phyloP scores from a whole-genome alignment of 2,329 filamentous ascomycete species.

The Canariomyces notabilis region DNA sequence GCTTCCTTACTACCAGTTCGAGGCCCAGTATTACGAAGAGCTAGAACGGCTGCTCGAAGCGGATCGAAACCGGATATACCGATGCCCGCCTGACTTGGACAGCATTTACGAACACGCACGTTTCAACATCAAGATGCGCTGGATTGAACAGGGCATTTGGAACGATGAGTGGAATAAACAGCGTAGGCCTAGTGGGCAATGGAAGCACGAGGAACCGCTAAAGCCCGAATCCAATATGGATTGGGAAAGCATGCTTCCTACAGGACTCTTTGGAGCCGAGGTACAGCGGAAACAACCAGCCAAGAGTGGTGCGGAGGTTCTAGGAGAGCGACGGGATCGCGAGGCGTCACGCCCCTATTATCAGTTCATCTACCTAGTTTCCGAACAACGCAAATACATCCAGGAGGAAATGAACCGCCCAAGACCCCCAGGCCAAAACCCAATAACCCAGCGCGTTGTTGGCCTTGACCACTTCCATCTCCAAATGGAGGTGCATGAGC shows the following conservation, averaged over 20 bases:
- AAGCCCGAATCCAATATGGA: background rate
- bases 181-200: background rate
- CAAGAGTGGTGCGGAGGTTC: too few relatives aligned
- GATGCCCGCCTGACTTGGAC: too few relatives aligned
- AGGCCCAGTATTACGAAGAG: background rate
- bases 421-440: too few relatives aligned
- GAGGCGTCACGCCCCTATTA: background rate
- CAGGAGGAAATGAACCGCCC: background rate
- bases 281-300: too few relatives aligned
- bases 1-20: background rate
- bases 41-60: background rate
- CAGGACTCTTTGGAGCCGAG: background rate
- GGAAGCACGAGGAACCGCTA: slow-evolving; percentile 1
- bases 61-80: too few relatives aligned
- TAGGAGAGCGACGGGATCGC: background rate
- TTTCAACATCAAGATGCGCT: background rate
- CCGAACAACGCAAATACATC: background rate
- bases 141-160: slow-evolving; percentile 2
- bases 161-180: background rate
- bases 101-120: background rate
- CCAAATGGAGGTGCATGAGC: too few relatives aligned
- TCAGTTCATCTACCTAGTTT: background rate
- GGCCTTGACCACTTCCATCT: too few relatives aligned
- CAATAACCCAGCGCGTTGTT: too few relatives aligned
- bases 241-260: background rate